Evolutionary conservation across 2,329 filamentous ascomycete genomes (phyloP), one percentile per base, ranked within the genome.

Genomic region (Colletotrichum filicis): DNA sequence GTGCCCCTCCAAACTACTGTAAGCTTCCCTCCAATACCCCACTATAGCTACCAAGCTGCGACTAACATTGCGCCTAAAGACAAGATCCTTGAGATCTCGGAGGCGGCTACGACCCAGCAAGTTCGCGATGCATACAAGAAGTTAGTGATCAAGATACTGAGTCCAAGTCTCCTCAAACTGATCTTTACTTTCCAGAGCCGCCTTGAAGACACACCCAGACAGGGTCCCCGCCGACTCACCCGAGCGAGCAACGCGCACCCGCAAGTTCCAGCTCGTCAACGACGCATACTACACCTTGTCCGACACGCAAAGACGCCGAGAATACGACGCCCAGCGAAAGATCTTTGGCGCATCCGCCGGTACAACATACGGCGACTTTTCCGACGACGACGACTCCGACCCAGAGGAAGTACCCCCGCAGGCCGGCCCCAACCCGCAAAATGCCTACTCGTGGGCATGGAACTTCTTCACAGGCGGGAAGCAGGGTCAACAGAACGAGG

Each of bases 121-220:
- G 92, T 99, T 80, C 93, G 96, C 78, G 93, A 94, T 87, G 97
- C 95, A 63, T 99, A 98, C 87, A 99, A 99, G 82, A 93, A 93
- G 93, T 94, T 79, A 65, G 81, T 62, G 3, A 22, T 24, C 3
- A 5, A 8, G 4, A 49, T 11, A 49, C 19, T 9, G 19, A 22
- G 37, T 1, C 37, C 16, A 19, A 35, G 14, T 7, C 1, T 2
- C 9, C 37, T 53, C 8, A 1, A 0, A 67, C 76, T 79, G 75
- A 79, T 61, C 52, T 12, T 32, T 37, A 19, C n/a, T 11, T 49
- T n/a, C 2, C 79, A 95, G 93, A 80, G 94, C 94, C 78, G 96
- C 96, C 5, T 87, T 98, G 58, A 97, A 97, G 84, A 95, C 94
- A 75, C 96, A 98, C 82, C 96, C 96, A 1, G 97, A 99, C 82